These are phyloP conservation scores for Mycena filopes DNA, from an alignment of 768 basidiomycete genomes.

Conservation along the genomic window DNA sequence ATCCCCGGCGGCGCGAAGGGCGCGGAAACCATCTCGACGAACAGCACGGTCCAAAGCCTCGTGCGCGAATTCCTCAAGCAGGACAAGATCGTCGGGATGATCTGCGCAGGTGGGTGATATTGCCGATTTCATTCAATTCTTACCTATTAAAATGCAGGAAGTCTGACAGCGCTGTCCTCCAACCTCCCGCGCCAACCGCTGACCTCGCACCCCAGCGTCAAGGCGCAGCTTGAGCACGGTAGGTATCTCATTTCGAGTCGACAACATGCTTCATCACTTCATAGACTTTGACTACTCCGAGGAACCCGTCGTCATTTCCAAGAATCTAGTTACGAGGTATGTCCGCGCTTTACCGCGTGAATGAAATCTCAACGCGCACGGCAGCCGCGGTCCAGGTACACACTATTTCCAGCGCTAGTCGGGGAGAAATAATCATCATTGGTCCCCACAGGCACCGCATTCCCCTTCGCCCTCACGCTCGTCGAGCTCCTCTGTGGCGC, in stretches of 20 bases:
- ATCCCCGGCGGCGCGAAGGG: conserved; percentile 86
- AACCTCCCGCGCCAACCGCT: conserved; percentile 69
- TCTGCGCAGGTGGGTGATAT: conserved; percentile 74
- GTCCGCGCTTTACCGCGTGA: conserved; percentile 24
- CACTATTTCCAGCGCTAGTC: neutral
- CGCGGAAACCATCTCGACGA: conserved; percentile 76
- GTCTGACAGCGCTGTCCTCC: conserved; percentile 72
- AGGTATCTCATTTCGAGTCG: no score
- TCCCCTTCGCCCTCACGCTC: conserved; percentile 82
- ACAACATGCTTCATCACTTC: neutral
- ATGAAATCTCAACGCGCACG: neutral
- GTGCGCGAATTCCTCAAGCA: conserved; percentile 65
- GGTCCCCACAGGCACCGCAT: conserved; percentile 66
- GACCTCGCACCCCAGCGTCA: conserved; percentile 84
- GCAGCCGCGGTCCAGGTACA: conserved; percentile 80
- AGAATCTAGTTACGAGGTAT: conserved; percentile 82
- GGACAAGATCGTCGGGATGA: conserved; percentile 80
- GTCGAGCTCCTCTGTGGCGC: conserved; percentile 76
- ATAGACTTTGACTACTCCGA: conserved; percentile 81
- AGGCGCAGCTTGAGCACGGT: conserved; percentile 59
- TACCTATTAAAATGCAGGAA: conserved; percentile 55
- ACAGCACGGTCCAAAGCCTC: conserved; percentile 67
- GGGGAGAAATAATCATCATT: neutral
- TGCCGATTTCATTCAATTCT: neutral
- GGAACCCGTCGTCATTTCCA: conserved; percentile 77